Evolutionary conservation across 306 rosid genomes (phyloP).

Genomic region (Rosa lucieae): DNA sequence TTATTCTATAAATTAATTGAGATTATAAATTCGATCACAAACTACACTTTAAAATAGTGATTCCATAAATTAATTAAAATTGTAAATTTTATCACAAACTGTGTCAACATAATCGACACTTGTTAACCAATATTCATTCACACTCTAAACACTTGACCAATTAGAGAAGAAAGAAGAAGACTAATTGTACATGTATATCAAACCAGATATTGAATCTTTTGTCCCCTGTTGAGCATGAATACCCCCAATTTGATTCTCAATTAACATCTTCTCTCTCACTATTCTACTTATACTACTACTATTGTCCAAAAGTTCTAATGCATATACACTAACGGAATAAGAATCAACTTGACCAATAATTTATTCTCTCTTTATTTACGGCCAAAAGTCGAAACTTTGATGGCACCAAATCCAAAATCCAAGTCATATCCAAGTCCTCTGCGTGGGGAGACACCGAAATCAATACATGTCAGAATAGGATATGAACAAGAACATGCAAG

Average conservation of each 20-base stretch:
- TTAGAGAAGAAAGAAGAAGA: not conserved
- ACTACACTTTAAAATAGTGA: no score
- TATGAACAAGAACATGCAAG: conserved; percentile 6
- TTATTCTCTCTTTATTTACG: not conserved
- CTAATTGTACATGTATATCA: not conserved
- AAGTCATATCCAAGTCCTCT: not conserved
- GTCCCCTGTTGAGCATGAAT: not conserved
- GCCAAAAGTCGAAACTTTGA: not conserved
- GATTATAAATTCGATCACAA: no score
- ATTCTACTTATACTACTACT: not conserved
- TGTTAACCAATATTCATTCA: not conserved
- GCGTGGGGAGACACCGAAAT: not conserved
- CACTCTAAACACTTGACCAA: not conserved
- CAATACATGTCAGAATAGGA: conserved; percentile 2
- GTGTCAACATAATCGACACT: no score
- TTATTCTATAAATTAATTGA: no score
- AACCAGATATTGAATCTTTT: not conserved
- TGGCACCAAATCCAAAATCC: conserved; percentile 8
- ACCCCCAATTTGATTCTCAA: not conserved
- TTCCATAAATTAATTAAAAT: no score
- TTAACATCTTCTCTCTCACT: not conserved
- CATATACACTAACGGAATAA: not conserved
- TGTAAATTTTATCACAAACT: no score
- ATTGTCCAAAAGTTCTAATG: not conserved
- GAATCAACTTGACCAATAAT: not conserved